These are phyloP conservation scores for Phytophthora hibernalis DNA, from an alignment of 352 stramenopile species.

Conservation along the genomic window DNA sequence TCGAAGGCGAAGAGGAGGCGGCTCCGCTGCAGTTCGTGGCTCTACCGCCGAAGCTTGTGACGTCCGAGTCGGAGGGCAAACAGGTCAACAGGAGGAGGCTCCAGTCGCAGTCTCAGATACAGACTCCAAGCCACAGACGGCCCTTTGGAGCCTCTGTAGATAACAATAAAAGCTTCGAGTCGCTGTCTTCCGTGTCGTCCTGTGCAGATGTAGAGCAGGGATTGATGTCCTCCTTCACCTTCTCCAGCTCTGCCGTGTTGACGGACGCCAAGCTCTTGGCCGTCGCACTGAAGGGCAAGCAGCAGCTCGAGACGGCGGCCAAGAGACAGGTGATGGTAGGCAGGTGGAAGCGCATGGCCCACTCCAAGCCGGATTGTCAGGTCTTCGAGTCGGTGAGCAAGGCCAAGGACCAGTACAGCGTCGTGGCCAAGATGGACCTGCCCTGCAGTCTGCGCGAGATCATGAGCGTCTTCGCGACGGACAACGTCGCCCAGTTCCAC, in stretches of 20 bases:
- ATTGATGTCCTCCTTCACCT: constrained; percentile 43
- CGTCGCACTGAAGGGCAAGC: constrained; percentile 49
- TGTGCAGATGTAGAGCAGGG: constrained; percentile 36
- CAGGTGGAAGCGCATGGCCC: constrained; percentile 49
- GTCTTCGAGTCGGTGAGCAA: constrained; percentile 59
- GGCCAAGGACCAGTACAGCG: constrained; percentile 57
- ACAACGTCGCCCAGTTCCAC: constrained; percentile 58
- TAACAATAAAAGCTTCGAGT: constrained; percentile 17
- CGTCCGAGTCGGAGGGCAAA: constrained; percentile 29
- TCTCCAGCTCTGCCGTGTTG: constrained; percentile 37
- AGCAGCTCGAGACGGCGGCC: constrained; percentile 48
- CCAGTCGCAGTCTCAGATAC: too few relatives aligned
- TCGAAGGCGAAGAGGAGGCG: constrained; percentile 40
- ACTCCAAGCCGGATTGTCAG: constrained; percentile 48
- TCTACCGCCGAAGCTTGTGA: constrained; percentile 28
- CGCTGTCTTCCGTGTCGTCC: constrained; percentile 33
- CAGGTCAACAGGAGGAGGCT: constrained; percentile 2
- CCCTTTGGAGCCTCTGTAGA: constrained; percentile 11
- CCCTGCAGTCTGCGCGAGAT: constrained; percentile 64
- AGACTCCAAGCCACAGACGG: too few relatives aligned
- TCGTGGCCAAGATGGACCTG: constrained; percentile 69
- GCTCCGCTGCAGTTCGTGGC: constrained; percentile 20
- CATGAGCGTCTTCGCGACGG: constrained; percentile 63
- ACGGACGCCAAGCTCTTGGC: constrained; percentile 44
- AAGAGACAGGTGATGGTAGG: constrained; percentile 57